Conservation (phyloP, 2,329 filamentous ascomycete species). For the Paramyrothecium roridum region DNA sequence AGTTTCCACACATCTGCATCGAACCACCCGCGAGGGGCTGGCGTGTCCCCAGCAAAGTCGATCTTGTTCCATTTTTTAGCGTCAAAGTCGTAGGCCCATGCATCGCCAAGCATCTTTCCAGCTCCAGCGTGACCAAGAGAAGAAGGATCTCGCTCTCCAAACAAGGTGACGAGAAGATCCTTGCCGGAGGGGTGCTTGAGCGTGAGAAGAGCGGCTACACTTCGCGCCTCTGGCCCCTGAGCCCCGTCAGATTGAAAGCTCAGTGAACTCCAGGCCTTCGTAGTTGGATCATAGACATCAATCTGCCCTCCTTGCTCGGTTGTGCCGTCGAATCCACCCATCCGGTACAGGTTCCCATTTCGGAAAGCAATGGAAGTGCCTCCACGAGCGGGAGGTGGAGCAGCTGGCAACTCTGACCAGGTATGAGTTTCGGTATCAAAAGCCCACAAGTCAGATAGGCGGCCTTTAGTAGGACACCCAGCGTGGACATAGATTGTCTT, state of each 20-base stretch:
- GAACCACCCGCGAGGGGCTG: conserved; percentile 35
- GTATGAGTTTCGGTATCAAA: conserved; percentile 42
- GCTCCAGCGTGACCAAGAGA: conserved; percentile 34
- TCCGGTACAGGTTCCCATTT: conserved; percentile 47
- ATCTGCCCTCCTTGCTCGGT: conserved; percentile 55
- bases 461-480: conserved; percentile 55
- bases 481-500: conserved; percentile 57
- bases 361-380: conserved; percentile 39
- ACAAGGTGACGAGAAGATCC: conserved; percentile 30
- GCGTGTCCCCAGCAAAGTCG: conserved; percentile 12
- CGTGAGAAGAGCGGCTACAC: conserved; percentile 23
- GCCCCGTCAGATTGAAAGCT: conserved; percentile 19
- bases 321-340: conserved; percentile 63
- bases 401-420: conserved; percentile 52
- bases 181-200: conserved; percentile 11
- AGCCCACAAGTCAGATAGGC: conserved; percentile 58
- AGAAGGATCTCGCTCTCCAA: conserved; percentile 35
- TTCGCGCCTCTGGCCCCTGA: conserved; percentile 25
- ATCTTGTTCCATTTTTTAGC: conserved; percentile 22
- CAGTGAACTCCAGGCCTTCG: conserved; percentile 21
- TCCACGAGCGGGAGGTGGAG: conserved; percentile 42
- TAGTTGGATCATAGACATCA: conserved; percentile 38
- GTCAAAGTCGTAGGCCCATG: conserved; percentile 36
- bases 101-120: conserved; percentile 35
- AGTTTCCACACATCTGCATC: conserved; percentile 25